A percentile compares a stretch with the other conserved stretches of the same genome.
Conservation (phyloP, 1,284 basidiomycete species). For the Phylloporus sp. region DNA sequence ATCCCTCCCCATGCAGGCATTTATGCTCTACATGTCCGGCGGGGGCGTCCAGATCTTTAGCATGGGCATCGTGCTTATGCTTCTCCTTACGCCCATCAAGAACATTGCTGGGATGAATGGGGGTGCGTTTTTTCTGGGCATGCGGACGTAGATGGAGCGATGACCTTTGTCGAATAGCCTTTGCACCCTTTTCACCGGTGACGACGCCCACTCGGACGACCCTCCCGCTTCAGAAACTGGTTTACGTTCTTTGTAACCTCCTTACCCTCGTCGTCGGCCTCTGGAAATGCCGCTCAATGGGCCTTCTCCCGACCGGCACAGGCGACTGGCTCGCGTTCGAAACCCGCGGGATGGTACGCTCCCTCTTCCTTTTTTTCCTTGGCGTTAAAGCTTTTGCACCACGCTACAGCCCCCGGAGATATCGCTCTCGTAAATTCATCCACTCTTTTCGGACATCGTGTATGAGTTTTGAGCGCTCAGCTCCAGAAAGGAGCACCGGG, state of each 20-base stretch:
- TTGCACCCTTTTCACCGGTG: conserved; percentile 66
- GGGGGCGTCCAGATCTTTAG: conserved; percentile 93
- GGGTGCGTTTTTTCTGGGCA: conserved; percentile 37
- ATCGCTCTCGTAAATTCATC: conserved; percentile 23
- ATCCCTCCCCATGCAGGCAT: conserved; percentile 90
- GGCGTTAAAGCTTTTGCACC: neutral
- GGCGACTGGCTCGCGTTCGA: conserved; percentile 95
- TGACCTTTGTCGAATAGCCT: conserved; percentile 42
- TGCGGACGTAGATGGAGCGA: no score
- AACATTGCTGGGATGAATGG: conserved; percentile 77
- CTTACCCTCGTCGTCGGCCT: conserved; percentile 79
- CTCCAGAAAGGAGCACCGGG: neutral
- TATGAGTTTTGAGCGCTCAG: no score
- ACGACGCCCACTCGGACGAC: conserved; percentile 30
- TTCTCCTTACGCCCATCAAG: conserved; percentile 81
- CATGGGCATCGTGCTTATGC: conserved; percentile 92
- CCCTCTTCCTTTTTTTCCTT: neutral
- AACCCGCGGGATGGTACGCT: conserved; percentile 69
- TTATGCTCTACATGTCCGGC: conserved; percentile 97
- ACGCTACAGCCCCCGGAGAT: conserved; percentile 31
- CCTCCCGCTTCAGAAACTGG: conserved; percentile 67
- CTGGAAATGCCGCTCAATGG: conserved; percentile 92
- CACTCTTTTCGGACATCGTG: neutral
- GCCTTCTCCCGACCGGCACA: conserved; percentile 83
- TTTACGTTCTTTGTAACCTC: conserved; percentile 72